A percentile compares a stretch with the other conserved stretches of the same genome.
Evolutionary conservation across 768 basidiomycete genomes (phyloP).

Genomic region (Lactarius akahatsu): DNA sequence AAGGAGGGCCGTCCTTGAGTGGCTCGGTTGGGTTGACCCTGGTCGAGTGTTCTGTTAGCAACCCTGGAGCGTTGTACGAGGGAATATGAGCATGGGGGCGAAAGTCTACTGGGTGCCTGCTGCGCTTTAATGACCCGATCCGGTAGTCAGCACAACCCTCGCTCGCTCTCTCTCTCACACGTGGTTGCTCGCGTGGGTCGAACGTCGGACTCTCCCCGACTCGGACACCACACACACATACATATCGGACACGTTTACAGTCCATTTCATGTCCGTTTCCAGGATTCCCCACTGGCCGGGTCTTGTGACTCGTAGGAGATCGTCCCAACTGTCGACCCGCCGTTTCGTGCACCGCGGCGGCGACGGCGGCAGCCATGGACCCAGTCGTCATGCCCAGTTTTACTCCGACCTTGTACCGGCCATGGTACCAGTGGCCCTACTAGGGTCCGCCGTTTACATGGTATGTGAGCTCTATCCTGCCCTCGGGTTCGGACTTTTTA

Average conservation of each 20-base stretch:
- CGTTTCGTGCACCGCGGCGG: constrained; percentile 30
- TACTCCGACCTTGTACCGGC: constrained; percentile 69
- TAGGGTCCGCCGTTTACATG: constrained; percentile 78
- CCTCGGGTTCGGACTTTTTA: constrained; percentile 8
- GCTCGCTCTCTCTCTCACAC: background rate
- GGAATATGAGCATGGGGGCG: background rate
- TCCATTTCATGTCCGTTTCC: background rate
- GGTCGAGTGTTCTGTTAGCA: background rate
- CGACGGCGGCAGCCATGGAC: constrained; percentile 28
- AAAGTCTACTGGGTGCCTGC: background rate
- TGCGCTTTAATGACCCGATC: background rate
- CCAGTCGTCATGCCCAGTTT: constrained; percentile 59
- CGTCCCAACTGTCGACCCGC: constrained; percentile 1
- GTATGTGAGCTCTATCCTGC: constrained; percentile 41
- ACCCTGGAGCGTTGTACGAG: background rate
- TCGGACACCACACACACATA: background rate
- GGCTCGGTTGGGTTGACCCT: background rate
- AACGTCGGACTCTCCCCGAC: background rate
- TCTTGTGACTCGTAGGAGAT: constrained; percentile 3
- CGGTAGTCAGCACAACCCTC: background rate
- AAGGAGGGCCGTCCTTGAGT: background rate
- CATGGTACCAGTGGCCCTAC: constrained; percentile 74
- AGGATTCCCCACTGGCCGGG: constrained; percentile 2
- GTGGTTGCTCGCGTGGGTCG: background rate
- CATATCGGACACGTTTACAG: background rate